These are phyloP conservation scores for Mortierella sp. DNA, from an alignment of 371 early-diverging fungal species.

Conservation along the genomic window DNA sequence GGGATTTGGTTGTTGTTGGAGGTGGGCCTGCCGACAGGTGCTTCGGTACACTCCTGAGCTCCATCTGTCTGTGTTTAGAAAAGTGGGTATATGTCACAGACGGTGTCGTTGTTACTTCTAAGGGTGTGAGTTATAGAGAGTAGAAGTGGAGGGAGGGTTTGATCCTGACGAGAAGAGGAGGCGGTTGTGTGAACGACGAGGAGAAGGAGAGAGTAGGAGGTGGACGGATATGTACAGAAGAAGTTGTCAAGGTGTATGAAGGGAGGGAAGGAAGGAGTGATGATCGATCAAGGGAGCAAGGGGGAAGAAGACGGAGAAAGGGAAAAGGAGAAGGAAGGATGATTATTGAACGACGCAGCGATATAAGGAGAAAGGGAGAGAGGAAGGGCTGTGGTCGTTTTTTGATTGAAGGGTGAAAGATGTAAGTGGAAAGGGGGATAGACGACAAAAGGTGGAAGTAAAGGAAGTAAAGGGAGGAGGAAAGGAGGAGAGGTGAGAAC, in stretches of 20 bases:
- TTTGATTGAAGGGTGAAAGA: too few species aligned
- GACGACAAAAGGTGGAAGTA: neutral
- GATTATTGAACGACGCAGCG: neutral
- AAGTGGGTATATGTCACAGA: neutral
- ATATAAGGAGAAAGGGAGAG: neutral
- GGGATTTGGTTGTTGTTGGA: neutral
- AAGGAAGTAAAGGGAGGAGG: neutral
- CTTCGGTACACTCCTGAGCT: slow-evolving; percentile 9
- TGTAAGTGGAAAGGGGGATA: neutral
- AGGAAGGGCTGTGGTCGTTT: neutral
- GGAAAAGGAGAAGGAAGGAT: neutral
- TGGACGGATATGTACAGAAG: neutral
- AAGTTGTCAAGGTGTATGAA: neutral
- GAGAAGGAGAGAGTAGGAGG: neutral
- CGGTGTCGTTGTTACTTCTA: neutral
- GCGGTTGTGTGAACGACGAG: neutral
- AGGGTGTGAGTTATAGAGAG: too few species aligned
- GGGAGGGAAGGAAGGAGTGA: neutral
- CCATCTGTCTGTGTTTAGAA: neutral
- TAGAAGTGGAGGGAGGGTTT: neutral
- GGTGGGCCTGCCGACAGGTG: neutral
- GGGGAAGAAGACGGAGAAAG: neutral
- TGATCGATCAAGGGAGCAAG: neutral
- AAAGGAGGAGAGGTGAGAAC: too few species aligned
- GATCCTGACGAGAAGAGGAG: neutral